Conservation (phyloP, 2,329 filamentous ascomycete genomes). For the Gaeumannomyces sp. region DNA sequence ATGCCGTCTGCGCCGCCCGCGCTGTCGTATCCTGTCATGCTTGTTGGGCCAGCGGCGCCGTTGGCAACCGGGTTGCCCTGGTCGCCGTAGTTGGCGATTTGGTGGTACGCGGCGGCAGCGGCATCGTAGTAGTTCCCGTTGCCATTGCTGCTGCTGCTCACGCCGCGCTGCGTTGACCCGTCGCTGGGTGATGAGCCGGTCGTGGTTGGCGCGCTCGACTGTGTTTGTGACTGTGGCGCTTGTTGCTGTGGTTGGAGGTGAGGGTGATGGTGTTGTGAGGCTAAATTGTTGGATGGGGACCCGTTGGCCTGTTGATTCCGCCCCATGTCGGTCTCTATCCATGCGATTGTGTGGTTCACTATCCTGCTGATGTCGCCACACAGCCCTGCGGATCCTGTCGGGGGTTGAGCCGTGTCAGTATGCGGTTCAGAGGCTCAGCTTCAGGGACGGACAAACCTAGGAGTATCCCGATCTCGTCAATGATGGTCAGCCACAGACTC, state of each 20-base stretch:
- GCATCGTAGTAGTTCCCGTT: constrained; percentile 18
- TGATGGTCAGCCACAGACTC: constrained; percentile 61
- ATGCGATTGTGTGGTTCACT: constrained; percentile 43
- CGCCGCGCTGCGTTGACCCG: not conserved
- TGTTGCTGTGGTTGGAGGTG: constrained; percentile 7
- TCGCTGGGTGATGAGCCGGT: constrained; percentile 12
- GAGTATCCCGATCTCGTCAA: constrained; percentile 60
- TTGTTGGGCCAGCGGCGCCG: not conserved
- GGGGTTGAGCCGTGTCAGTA: not conserved
- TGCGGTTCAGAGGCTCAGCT: not conserved
- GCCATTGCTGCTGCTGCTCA: constrained; percentile 13
- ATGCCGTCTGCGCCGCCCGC: not conserved
- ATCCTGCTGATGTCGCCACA: constrained; percentile 24
- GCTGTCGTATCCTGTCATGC: not conserved
- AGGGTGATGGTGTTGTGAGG: not conserved
- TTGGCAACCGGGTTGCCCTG: not conserved
- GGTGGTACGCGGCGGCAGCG: constrained; percentile 1
- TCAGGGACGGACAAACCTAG: constrained; percentile 46
- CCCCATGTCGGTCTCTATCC: constrained; percentile 46
- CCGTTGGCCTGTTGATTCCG: constrained; percentile 13
- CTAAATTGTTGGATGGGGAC: not conserved
- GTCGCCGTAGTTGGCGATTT: constrained; percentile 1
- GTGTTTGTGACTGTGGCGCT: constrained; percentile 7
- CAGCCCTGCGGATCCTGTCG: constrained; percentile 6
- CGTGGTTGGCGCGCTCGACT: constrained; percentile 6